Base-by-base conservation (phyloP, 1,284 basidiomycete genomes). In the Ustilago curta region DNA sequence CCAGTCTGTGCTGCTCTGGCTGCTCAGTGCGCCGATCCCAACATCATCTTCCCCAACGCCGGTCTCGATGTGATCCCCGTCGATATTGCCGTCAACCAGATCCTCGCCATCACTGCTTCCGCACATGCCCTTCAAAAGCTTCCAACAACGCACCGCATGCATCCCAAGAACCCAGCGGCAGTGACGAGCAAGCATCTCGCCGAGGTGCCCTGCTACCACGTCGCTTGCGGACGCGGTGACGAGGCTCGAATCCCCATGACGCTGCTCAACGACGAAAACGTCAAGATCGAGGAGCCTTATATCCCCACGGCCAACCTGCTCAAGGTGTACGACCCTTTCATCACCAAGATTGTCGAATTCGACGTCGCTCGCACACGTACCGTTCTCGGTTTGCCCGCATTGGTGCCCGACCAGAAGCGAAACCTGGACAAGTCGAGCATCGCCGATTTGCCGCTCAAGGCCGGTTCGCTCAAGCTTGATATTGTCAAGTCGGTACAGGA, bases 41-140 rank as follows among this genome's bases (percentile, higher is more conserved):
- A 21, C 45, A 32, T 66, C 29, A 52, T 76, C 47, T 70, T 63
- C 53, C 64, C 66, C 32, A 66, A 66, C 51, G 54, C 69, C 14
- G 68, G 68, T 49, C 69, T 76, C 37, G 72, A 76, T 39, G 72
- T 76, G 2, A 68, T 76, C 27, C 72, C 72, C 6, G 64, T 76
- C 52, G 72, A 76, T 39, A 55, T 76, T 32, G 69, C 72, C 0
- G 69, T 72, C 51, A 76, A 76, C 53, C 72, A 76, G 48, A 72
- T 76, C 29, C 55, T 76, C 7, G 68, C 72, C 31, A 63, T 76
- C 55, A 68, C 72, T 3, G 72, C 72, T 6, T 70, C 72, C 5
- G 63, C 70, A 21, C 70, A 72, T 42, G 63, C 70, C 6, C 56
- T 72, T 1, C 70, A 72, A 19, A 66, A 72, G 48, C 63, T 72